Conservation (phyloP, 768 basidiomycete species). For the Boletus vermiculosoides region DNA sequence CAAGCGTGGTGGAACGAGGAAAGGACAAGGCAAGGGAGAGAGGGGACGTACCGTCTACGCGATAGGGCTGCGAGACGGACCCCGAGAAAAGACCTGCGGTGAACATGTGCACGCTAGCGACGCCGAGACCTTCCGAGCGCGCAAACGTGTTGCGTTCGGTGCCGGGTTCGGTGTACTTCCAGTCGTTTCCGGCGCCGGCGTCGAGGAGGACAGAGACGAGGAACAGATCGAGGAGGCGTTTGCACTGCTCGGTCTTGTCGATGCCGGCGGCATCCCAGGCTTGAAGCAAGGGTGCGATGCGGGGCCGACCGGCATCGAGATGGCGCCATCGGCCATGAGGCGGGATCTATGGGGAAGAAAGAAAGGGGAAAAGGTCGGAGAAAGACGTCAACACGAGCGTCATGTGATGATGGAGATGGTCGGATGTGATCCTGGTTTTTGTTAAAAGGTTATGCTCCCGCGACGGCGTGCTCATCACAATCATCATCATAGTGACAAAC, state of each 20-base stretch:
- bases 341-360: constrained; percentile 54
- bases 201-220: constrained; percentile 90
- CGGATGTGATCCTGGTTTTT: not conserved
- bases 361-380: not conserved
- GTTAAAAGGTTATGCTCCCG: not conserved
- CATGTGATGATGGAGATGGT: not conserved
- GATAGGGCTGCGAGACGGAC: constrained; percentile 50
- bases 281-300: constrained; percentile 58
- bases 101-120: constrained; percentile 93
- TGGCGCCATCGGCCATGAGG: constrained; percentile 92
- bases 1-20: not conserved
- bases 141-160: constrained; percentile 41
- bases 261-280: constrained; percentile 50
- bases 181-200: constrained; percentile 85
- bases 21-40: not conserved
- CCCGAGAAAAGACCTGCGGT: constrained; percentile 78
- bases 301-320: constrained; percentile 65
- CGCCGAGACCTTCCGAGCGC: constrained; percentile 81
- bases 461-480: not conserved
- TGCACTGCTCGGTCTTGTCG: constrained; percentile 57
- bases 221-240: constrained; percentile 85
- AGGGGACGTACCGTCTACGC: constrained; percentile 69
- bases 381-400: constrained; percentile 1
- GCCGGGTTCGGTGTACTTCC: constrained; percentile 68
- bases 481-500: not conserved